phyloP scores from a whole-genome alignment of 2,329 filamentous ascomycete species.

The Cytospora schulzeri region DNA sequence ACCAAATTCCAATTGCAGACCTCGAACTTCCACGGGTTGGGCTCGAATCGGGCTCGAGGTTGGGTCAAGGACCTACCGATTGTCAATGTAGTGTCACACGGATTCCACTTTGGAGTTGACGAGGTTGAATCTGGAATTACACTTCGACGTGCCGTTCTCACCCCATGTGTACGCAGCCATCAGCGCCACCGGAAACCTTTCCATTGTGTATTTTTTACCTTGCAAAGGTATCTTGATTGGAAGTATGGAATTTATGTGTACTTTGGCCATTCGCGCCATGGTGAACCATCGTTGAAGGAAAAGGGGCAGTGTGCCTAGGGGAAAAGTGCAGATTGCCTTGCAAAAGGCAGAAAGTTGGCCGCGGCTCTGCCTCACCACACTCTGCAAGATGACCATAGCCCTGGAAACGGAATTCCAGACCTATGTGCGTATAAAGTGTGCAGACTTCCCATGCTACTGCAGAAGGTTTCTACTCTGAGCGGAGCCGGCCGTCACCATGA shows the following conservation, averaged over 20 bases:
- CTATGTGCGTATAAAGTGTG: neutral
- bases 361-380: neutral
- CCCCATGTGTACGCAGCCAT: neutral
- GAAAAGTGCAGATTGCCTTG: neutral
- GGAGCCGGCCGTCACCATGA: neutral
- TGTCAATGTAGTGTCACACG: neutral
- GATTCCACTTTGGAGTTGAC: neutral
- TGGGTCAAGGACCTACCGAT: neutral
- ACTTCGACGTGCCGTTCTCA: neutral
- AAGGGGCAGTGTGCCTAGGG: neutral
- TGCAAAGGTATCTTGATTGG: neutral
- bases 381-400: neutral
- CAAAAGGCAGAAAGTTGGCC: neutral
- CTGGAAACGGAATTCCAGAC: neutral
- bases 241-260: neutral
- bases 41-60: neutral
- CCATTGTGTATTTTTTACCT: neutral
- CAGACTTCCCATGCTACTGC: neutral
- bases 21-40: neutral
- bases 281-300: neutral
- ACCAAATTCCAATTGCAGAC: neutral
- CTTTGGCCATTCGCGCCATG: neutral
- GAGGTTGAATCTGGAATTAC: neutral
- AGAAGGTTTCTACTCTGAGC: neutral
- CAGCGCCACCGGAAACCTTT: neutral